phyloP scores from a whole-genome alignment of 148 eudicot genomes.

The Rhododendron williamsianum region DNA sequence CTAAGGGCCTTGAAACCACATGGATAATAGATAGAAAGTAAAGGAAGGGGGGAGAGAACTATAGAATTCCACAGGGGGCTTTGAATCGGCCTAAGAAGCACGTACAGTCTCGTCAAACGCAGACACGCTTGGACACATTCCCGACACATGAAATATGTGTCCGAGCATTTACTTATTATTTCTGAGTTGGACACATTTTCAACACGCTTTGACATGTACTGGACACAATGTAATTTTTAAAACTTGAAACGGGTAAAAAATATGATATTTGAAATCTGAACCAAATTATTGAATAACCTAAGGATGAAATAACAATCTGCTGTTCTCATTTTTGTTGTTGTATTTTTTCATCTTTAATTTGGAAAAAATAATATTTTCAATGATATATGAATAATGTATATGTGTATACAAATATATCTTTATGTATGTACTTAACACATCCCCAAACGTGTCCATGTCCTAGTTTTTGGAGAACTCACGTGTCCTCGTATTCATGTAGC shows the following conservation, averaged over 20 bases:
- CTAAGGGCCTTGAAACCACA: not conserved
- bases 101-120: not conserved
- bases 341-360: not conserved
- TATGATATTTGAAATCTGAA: not conserved
- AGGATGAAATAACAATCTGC: not conserved
- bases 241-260: not conserved
- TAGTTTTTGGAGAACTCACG: not conserved
- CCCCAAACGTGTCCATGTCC: not conserved
- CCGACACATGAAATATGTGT: not conserved
- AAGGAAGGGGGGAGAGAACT: not conserved
- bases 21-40: not conserved
- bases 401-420: too few relatives aligned
- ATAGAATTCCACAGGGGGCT: not conserved
- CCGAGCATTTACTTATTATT: not conserved
- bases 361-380: not conserved
- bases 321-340: not conserved
- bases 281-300: not conserved
- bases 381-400: not conserved
- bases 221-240: not conserved
- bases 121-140: not conserved
- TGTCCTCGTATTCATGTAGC: not conserved
- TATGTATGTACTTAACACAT: not conserved
- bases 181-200: not conserved
- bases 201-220: not conserved
- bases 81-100: not conserved